These are phyloP conservation scores for Lipomyces yamanashiensis DNA, from an alignment of 805 yeast species.

Conservation along the genomic window DNA sequence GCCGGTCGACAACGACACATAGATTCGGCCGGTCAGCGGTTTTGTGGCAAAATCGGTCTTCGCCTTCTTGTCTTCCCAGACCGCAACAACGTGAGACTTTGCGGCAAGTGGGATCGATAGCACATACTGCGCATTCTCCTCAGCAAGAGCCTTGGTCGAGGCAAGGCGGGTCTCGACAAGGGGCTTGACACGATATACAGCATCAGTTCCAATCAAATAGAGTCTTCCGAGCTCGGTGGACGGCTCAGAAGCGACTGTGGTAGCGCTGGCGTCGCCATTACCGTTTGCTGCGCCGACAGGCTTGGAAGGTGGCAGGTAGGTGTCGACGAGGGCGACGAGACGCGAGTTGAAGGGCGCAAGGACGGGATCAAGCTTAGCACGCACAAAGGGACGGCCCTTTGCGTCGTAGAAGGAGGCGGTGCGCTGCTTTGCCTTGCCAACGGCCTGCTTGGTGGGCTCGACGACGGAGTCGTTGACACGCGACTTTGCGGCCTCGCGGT, in stretches of 20 bases:
- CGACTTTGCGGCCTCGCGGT: constrained; percentile 42
- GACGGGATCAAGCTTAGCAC: constrained; percentile 66
- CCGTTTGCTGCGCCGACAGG: neutral
- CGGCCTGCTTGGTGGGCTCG: constrained; percentile 48
- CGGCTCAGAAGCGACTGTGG: constrained; percentile 23
- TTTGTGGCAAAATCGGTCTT: constrained; percentile 21
- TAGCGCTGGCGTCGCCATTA: neutral
- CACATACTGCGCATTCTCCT: constrained; percentile 27
- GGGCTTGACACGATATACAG: constrained; percentile 17
- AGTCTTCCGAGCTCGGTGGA: constrained; percentile 7
- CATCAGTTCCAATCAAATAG: too few species aligned
- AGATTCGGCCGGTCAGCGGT: constrained; percentile 28
- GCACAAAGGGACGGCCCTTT: constrained; percentile 64
- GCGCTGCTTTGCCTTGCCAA: constrained; percentile 55
- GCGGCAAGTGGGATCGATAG: constrained; percentile 29
- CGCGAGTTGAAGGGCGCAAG: constrained; percentile 64
- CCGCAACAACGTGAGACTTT: constrained; percentile 28
- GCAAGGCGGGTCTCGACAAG: constrained; percentile 28
- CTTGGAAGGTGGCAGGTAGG: constrained; percentile 50
- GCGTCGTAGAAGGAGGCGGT: constrained; percentile 59
- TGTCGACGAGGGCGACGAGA: constrained; percentile 53
- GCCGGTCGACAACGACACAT: constrained; percentile 31
- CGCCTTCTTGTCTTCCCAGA: constrained; percentile 32
- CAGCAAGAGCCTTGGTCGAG: constrained; percentile 21
- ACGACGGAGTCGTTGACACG: constrained; percentile 55